These are phyloP conservation scores for Lepidium africanum DNA, from an alignment of 345 rosid species.

Conservation along the genomic window DNA sequence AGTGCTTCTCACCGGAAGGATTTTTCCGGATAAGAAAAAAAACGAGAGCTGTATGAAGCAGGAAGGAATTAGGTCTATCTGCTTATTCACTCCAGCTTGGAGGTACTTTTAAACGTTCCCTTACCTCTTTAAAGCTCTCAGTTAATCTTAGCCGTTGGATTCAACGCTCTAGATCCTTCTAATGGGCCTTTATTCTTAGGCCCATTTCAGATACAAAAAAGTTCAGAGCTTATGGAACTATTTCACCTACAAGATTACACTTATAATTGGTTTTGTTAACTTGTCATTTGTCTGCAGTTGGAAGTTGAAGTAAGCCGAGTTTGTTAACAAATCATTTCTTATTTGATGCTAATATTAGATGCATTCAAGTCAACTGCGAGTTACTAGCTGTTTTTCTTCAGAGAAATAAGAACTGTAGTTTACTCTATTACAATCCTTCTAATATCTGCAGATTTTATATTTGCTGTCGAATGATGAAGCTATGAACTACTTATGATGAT, in stretches of 20 bases:
- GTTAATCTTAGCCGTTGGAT: conserved; percentile 13
- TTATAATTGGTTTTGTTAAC: background rate
- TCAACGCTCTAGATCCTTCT: too few species aligned
- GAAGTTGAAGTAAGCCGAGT: conserved; percentile 86
- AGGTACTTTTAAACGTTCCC: background rate
- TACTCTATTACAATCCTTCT: background rate
- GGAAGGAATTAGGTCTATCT: background rate
- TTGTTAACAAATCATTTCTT: conserved; percentile 26
- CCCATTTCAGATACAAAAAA: too few species aligned
- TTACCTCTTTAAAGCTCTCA: conserved; percentile 15
- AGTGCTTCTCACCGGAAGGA: background rate
- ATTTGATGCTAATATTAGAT: conserved; percentile 1
- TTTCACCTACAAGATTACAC: background rate
- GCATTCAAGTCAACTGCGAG: conserved; percentile 67
- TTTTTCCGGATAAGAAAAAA: background rate
- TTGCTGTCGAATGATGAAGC: background rate
- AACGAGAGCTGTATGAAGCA: too few species aligned
- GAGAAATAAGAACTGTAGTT: background rate
- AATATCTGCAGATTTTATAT: background rate
- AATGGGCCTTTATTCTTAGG: too few species aligned
- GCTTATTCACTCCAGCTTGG: background rate
- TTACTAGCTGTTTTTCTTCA: conserved; percentile 32
- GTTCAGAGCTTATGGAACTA: background rate
- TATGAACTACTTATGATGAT: background rate
- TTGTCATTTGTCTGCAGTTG: conserved; percentile 41